Conservation (phyloP, 495 filamentous ascomycete species). For the Daldinia decipiens region DNA sequence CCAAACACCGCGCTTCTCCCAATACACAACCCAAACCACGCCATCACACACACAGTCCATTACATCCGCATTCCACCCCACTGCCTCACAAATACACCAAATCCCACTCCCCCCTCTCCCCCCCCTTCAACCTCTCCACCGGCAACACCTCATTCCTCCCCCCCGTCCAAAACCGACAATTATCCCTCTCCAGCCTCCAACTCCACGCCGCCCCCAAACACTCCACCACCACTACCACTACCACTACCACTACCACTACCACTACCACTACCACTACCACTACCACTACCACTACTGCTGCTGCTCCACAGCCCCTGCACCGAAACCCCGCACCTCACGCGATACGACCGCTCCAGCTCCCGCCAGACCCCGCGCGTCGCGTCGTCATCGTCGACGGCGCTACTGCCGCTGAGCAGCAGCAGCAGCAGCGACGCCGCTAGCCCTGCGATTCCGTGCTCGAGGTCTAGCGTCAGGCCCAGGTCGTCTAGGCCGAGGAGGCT, state of each 20-base stretch:
- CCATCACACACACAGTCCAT: too few species aligned
- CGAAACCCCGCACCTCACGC: slow-evolving; percentile 37
- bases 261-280: too few species aligned
- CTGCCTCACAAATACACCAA: slow-evolving; percentile 38
- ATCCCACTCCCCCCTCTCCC: slow-evolving; percentile 32
- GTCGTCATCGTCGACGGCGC: slow-evolving; percentile 27
- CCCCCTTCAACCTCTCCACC: slow-evolving; percentile 24
- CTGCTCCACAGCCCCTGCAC: background rate
- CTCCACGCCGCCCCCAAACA: slow-evolving; percentile 42
- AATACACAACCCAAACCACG: background rate
- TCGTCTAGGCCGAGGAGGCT: slow-evolving; percentile 9
- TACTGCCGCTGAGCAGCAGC: too few species aligned
- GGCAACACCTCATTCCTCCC: slow-evolving; percentile 35
- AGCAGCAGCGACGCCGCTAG: slow-evolving; percentile 5
- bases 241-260: background rate
- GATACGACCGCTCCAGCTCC: slow-evolving; percentile 39
- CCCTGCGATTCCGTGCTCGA: slow-evolving; percentile 21
- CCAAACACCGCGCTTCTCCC: background rate
- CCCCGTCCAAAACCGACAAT: slow-evolving; percentile 41
- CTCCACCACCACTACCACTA: background rate
- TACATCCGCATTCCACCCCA: too few species aligned
- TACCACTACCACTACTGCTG: background rate
- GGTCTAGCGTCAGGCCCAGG: background rate
- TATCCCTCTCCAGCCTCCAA: slow-evolving; percentile 1
- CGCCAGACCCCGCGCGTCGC: slow-evolving; percentile 9